These are phyloP conservation scores for Lachancea sp. DNA, from an alignment of 805 yeast genomes.

Conservation along the genomic window DNA sequence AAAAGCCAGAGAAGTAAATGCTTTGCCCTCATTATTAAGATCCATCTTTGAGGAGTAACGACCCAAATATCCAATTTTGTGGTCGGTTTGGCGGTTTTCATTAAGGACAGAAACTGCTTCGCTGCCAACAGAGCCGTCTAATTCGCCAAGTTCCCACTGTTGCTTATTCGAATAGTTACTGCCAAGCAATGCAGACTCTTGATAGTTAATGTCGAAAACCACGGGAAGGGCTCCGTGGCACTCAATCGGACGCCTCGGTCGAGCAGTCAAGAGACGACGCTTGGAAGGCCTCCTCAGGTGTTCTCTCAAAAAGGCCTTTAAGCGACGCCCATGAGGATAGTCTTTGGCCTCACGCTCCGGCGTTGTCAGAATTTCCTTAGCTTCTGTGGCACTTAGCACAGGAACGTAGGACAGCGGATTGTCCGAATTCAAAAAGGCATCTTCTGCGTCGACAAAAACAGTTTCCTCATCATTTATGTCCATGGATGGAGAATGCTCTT, in stretches of 20 bases:
- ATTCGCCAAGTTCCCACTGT: background rate
- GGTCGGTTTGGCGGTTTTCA: too few relatives aligned
- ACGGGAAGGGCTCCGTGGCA: background rate
- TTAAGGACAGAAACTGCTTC: background rate
- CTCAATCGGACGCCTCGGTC: background rate
- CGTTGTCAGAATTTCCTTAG: background rate
- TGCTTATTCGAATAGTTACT: background rate
- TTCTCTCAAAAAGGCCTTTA: constrained; percentile 5
- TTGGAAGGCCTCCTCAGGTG: constrained; percentile 2
- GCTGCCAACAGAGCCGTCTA: background rate
- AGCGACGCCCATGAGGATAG: background rate
- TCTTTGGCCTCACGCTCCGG: background rate
- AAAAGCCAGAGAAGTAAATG: too few relatives aligned
- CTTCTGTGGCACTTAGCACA: constrained; percentile 3
- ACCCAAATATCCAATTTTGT: too few relatives aligned
- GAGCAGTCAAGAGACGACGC: background rate
- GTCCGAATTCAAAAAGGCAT: constrained; percentile 5
- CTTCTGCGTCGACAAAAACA: constrained; percentile 5
- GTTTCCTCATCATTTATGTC: constrained; percentile 2
- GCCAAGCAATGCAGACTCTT: background rate
- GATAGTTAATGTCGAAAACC: background rate
- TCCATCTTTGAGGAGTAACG: too few relatives aligned
- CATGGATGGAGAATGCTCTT: background rate
- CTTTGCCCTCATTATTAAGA: too few relatives aligned
- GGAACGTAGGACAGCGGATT: constrained; percentile 6